These are phyloP conservation scores for Hortaea werneckii DNA, from an alignment of 2,329 filamentous ascomycete species.

Conservation along the genomic window DNA sequence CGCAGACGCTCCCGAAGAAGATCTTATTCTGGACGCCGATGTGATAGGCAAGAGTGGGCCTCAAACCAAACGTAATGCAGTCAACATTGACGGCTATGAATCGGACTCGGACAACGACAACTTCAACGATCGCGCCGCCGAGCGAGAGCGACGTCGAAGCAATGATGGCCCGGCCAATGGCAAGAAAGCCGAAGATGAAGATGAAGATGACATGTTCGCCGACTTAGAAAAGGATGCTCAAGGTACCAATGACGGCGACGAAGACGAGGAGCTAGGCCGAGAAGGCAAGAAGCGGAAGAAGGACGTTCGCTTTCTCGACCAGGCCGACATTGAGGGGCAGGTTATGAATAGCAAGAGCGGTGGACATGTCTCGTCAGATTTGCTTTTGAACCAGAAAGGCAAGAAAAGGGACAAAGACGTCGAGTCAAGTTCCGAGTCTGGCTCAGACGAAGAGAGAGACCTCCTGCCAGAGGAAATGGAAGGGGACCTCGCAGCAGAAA, in stretches of 20 bases:
- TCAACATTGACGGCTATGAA: constrained; percentile 95
- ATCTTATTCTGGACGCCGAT: constrained; percentile 71
- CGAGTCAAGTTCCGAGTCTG: constrained; percentile 16
- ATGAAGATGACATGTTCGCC: constrained; percentile 76
- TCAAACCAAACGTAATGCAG: constrained; percentile 78
- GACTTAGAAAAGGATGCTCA: constrained; percentile 48
- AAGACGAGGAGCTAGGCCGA: constrained; percentile 43
- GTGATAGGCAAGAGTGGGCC: constrained; percentile 69
- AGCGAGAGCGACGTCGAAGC: constrained; percentile 26
- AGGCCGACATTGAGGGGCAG: constrained; percentile 67
- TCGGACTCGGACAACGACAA: constrained; percentile 87
- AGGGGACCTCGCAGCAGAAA: constrained; percentile 72
- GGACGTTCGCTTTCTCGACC: constrained; percentile 49
- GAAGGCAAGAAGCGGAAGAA: constrained; percentile 54
- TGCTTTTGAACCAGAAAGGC: constrained; percentile 50
- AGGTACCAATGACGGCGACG: constrained; percentile 35
- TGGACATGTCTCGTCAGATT: constrained; percentile 51
- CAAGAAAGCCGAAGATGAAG: constrained; percentile 47
- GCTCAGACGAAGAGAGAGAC: constrained; percentile 51
- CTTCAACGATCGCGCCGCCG: constrained; percentile 59
- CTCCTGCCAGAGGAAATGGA: constrained; percentile 47
- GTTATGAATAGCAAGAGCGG: constrained; percentile 63
- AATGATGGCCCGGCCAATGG: constrained; percentile 18
- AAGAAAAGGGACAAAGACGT: constrained; percentile 23
- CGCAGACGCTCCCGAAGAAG: constrained; percentile 63